Conservation (phyloP, 805 yeast species). For the Metschnikowia amazonensis region DNA sequence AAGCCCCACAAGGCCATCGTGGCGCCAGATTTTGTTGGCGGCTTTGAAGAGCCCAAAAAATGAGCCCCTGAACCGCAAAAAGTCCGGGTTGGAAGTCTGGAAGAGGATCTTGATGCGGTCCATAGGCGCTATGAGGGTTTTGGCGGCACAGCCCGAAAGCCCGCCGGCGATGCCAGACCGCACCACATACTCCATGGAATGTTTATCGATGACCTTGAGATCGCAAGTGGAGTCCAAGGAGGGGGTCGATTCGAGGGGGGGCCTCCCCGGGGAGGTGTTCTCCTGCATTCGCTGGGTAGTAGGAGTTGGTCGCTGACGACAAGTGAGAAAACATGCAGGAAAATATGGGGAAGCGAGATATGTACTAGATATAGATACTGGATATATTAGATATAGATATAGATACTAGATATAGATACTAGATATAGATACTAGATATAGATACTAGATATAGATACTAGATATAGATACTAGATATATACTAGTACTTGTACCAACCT, state of each 20-base stretch:
- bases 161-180: conserved; percentile 94
- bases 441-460: no score
- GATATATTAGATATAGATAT: no score
- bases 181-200: conserved; percentile 70
- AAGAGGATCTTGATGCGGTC: conserved; percentile 93
- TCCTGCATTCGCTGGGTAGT: not conserved
- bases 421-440: no score
- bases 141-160: conserved; percentile 92
- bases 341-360: no score
- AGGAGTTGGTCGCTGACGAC: no score
- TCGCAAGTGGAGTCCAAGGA: not conserved
- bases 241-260: not conserved
- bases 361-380: no score
- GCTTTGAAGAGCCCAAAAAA: conserved; percentile 74
- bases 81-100: conserved; percentile 92
- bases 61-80: conserved; percentile 73
- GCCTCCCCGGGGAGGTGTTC: not conserved
- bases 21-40: conserved; percentile 55
- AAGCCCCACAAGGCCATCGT: conserved; percentile 76
- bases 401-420: no score
- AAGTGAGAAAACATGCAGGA: no score
- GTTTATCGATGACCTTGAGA: conserved; percentile 54
- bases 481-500: no score
- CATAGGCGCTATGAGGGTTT: conserved; percentile 89
- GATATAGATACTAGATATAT: no score